Evolutionary conservation across 2,329 filamentous ascomycete species (phyloP), one percentile per base, ranked within the genome.

Genomic region (Colletotrichum costaricense): DNA sequence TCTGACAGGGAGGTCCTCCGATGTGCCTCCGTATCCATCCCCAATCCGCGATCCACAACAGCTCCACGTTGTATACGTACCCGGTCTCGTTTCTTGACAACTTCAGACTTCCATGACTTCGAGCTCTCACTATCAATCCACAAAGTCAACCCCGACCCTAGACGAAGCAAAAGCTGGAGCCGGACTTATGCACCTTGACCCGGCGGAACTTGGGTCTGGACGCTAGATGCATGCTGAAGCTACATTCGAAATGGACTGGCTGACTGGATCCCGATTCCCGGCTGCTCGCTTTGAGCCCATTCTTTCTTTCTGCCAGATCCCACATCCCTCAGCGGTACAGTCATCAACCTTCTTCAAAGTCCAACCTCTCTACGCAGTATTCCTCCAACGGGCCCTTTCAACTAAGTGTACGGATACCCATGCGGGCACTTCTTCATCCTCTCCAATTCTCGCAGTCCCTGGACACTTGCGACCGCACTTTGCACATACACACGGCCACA

Each of bases 1-100:
- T n/a, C 38, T 30, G 26, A 28, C 63, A 55, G 66, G 66, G 65
- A 62, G 59, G 60, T 69, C 66, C 59, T 69, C 70, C 66, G 66
- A 64, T 69, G 67, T 62, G 64, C 60, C 55, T 70, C 67, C 70
- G 70, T 62, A 56, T 38, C 4, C 52, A 55, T 65, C 33, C 33
- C 33, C 33, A 35, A 35, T 35, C 33, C 33, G 33, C 33, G 12
- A 35, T 35, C 54, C 66, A 64, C 66, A 69, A 64, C 66, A 69
- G 14, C 58, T 46, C 24, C 54, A 19, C 58, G 28, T 22, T n/a
- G 33, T 35, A 12, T 35, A 35, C 33, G 33, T 33, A 30, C 38
- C 35, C 65, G 28, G 24, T 33, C 57, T 69, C 59, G 66, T 19
- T 64, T 60, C 38, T 70, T 62, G 54, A 56, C 67, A 22, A 26